Evolutionary conservation across 1,284 basidiomycete species (phyloP).

Genomic region (Wolfiporia cocos): DNA sequence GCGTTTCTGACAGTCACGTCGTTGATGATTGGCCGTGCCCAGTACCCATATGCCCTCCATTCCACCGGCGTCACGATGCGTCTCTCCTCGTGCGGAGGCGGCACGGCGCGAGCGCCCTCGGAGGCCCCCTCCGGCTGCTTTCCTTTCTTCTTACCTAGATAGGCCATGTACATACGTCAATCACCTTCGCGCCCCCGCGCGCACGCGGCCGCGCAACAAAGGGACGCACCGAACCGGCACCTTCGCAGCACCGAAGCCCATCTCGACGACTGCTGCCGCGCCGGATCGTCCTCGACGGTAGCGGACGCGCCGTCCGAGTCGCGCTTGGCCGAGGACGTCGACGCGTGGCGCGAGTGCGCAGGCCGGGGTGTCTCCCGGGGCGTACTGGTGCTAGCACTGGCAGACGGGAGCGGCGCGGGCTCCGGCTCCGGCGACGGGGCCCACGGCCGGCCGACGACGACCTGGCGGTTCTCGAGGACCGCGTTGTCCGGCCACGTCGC

Average conservation of each 20-base stretch:
- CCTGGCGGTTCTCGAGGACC: not conserved
- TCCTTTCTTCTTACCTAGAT: slow-evolving; percentile 3
- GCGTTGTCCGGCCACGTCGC: slow-evolving; percentile 13
- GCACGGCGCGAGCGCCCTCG: not conserved
- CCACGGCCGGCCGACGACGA: slow-evolving; percentile 6
- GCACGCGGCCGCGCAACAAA: too few species aligned
- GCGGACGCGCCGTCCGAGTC: too few species aligned
- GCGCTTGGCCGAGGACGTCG: too few species aligned
- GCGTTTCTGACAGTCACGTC: slow-evolving; percentile 20
- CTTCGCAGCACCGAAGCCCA: slow-evolving; percentile 3
- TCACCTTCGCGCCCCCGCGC: too few species aligned
- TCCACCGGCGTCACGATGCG: slow-evolving; percentile 13
- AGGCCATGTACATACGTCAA: slow-evolving; percentile 3
- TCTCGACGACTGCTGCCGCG: slow-evolving; percentile 1
- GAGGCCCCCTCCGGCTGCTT: not conserved
- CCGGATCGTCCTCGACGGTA: slow-evolving; percentile 7
- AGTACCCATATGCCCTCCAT: slow-evolving; percentile 25
- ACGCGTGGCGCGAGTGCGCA: too few species aligned
- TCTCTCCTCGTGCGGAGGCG: not conserved
- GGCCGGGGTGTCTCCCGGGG: too few species aligned
- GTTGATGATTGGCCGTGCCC: slow-evolving; percentile 23
- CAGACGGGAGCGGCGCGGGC: slow-evolving; percentile 2
- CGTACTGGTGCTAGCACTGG: too few species aligned
- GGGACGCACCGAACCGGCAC: slow-evolving; percentile 7
- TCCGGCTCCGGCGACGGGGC: slow-evolving; percentile 7